phyloP scores from a whole-genome alignment of 495 filamentous ascomycete species.

The Aspergillus cristatus region DNA sequence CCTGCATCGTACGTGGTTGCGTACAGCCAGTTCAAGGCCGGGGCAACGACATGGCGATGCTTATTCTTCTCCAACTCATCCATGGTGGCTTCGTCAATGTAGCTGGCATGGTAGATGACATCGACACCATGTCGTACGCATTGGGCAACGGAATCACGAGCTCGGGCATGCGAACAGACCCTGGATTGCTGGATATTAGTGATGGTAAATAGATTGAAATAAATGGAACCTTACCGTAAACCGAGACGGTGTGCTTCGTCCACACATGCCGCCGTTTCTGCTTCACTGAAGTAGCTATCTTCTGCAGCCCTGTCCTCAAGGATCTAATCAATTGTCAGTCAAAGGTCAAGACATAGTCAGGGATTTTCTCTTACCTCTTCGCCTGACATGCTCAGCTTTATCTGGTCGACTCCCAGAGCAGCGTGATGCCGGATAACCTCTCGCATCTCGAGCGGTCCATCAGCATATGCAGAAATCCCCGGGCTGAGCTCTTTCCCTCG shows the following conservation, averaged over 20 bases:
- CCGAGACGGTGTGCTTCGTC: constrained; percentile 21
- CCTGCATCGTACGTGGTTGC: constrained; percentile 33
- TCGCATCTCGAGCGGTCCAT: constrained; percentile 39
- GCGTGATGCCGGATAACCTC: constrained; percentile 35
- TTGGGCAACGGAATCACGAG: constrained; percentile 38
- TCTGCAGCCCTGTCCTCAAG: constrained; percentile 31
- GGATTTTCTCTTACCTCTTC: constrained; percentile 28
- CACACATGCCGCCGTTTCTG: constrained; percentile 42
- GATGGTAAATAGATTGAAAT: too few relatives aligned
- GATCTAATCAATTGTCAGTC: constrained; percentile 10
- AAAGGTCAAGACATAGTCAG: not conserved
- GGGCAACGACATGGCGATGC: constrained; percentile 32
- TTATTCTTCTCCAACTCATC: constrained; percentile 28
- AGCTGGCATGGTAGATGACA: constrained; percentile 45
- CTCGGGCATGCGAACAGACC: constrained; percentile 42
- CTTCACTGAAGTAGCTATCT: constrained; percentile 40
- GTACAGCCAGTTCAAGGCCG: constrained; percentile 37
- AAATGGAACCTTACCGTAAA: too few relatives aligned
- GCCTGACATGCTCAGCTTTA: constrained; percentile 46
- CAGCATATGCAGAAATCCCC: constrained; percentile 41
- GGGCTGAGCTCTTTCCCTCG: constrained; percentile 34
- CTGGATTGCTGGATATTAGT: too few relatives aligned
- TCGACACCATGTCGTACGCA: constrained; percentile 39
- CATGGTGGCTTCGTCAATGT: constrained; percentile 34
- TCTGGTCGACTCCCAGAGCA: constrained; percentile 38